Evolutionary conservation across 179 eudicot species (phyloP), one percentile per base, ranked within the genome.

Genomic region (Beta lomatogona): DNA sequence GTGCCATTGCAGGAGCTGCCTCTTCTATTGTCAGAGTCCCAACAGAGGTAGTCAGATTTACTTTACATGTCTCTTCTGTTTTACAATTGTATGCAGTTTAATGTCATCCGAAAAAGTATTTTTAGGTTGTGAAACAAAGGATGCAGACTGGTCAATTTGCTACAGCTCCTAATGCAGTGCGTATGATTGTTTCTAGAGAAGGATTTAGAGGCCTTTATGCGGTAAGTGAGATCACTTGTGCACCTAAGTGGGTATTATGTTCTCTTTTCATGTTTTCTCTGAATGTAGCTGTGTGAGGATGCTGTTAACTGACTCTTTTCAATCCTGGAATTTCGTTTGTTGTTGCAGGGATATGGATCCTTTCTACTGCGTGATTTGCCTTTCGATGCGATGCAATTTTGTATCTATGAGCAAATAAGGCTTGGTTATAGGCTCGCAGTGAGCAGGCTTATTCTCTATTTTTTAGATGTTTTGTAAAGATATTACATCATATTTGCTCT

Each of bases 321-420:
- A 48, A 54, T 78, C 67, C 36, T 75, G 45, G 19, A 21, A 7
- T 8, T 50, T 63, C 22, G 28, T 66, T 73, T 73, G 67, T 61
- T 77, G 75, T 72, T 88, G 77, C 71, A 95, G 99, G 99, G 98
- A 79, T 95, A 91, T 91, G 95, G 98, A 58, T 95, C 99, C 50
- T 95, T 95, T 86, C 82, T 95, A 73, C 84, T 95, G 83, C 90
- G 98, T 73, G 99, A 95, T 87, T 86, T 95, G 86, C 99, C 99
- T 48, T 95, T 95, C 80, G 99, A 95, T 82, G 99, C 99, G 71
- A 85, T 93, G 76, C 99, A 95, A 78, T 95, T 95, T 86, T 95
- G 99, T 83, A 77, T 93, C 69, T 93, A 95, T 86, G 99, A 95
- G 88, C 99, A 95, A 89, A 92, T 95, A 80, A 93, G 97, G 53